Evolutionary conservation across 352 stramenopile species (phyloP).

Genomic region (Phytophthora colocasiae): DNA sequence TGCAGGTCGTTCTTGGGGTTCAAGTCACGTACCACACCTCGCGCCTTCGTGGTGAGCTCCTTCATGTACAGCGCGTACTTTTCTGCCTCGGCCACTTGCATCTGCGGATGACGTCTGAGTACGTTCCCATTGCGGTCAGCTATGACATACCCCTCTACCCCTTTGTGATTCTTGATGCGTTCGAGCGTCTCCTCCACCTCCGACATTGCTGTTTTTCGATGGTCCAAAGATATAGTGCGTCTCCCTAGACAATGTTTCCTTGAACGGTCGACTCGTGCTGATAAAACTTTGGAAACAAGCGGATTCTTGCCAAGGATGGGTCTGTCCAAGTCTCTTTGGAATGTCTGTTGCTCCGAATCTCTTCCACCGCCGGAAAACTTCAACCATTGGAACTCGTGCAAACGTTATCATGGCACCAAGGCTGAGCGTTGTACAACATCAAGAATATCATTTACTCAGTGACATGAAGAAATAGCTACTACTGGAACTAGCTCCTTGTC

Average conservation of each 20-base stretch:
- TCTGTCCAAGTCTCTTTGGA: too few species aligned
- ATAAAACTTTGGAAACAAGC: too few species aligned
- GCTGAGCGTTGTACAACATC: too few species aligned
- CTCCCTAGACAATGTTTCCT: background rate
- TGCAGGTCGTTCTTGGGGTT: slow-evolving; percentile 96
- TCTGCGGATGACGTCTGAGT: slow-evolving; percentile 89
- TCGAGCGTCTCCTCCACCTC: slow-evolving; percentile 96
- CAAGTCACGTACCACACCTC: slow-evolving; percentile 93
- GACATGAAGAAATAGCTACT: too few species aligned
- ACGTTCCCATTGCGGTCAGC: slow-evolving; percentile 92
- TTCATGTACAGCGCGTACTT: slow-evolving; percentile 93
- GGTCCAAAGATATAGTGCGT: slow-evolving; percentile 22
- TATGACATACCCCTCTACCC: slow-evolving; percentile 96
- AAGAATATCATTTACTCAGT: too few species aligned
- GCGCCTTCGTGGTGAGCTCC: slow-evolving; percentile 90
- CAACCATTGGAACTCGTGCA: background rate
- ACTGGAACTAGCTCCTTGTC: too few species aligned
- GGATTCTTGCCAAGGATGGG: too few species aligned
- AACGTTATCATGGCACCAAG: too few species aligned
- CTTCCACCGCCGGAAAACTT: background rate
- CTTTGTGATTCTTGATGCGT: slow-evolving; percentile 95
- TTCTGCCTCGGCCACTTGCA: slow-evolving; percentile 92
- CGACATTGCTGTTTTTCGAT: slow-evolving; percentile 52
- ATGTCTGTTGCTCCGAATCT: slow-evolving; percentile 9
- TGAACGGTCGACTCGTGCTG: background rate